Conservation (phyloP, 768 basidiomycete species). For the Astraeus odoratus region DNA sequence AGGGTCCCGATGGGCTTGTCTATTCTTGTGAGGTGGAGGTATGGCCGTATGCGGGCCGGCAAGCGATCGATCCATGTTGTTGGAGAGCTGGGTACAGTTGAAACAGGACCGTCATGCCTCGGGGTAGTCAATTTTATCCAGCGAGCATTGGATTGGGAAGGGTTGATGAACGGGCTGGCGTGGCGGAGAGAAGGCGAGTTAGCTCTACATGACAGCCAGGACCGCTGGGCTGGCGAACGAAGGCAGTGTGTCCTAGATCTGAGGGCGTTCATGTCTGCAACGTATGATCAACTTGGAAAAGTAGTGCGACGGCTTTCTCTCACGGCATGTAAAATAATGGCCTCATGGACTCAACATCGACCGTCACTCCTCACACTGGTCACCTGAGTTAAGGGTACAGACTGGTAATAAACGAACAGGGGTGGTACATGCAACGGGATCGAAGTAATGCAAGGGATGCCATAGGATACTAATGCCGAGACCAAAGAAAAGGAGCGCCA, state of each 20-base stretch:
- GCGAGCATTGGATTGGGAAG: too few species aligned
- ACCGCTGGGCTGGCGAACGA: too few species aligned
- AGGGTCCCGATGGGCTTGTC: conserved; percentile 97
- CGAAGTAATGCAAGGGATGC: conserved; percentile 24
- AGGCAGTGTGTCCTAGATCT: too few species aligned
- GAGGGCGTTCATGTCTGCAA: too few species aligned
- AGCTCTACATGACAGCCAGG: too few species aligned
- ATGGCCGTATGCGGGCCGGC: conserved; percentile 60
- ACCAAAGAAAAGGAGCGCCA: conserved; percentile 10
- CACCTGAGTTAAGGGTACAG: conserved; percentile 15
- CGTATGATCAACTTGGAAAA: too few species aligned
- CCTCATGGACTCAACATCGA: background rate
- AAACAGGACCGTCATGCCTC: too few species aligned
- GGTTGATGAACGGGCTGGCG: too few species aligned
- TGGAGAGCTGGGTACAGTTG: conserved; percentile 11
- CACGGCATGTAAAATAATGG: too few species aligned
- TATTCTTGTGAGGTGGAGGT: conserved; percentile 78
- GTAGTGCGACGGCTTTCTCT: too few species aligned
- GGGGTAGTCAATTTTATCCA: too few species aligned
- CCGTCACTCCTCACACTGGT: background rate
- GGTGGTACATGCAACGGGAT: conserved; percentile 23
- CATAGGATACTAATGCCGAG: conserved; percentile 19
- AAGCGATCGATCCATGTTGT: conserved; percentile 63
- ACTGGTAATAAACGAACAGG: conserved; percentile 4
- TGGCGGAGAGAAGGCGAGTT: too few species aligned